These are phyloP conservation scores for Colletotrichum chrysophilum DNA, from an alignment of 2,329 filamentous ascomycete species.

Conservation along the genomic window DNA sequence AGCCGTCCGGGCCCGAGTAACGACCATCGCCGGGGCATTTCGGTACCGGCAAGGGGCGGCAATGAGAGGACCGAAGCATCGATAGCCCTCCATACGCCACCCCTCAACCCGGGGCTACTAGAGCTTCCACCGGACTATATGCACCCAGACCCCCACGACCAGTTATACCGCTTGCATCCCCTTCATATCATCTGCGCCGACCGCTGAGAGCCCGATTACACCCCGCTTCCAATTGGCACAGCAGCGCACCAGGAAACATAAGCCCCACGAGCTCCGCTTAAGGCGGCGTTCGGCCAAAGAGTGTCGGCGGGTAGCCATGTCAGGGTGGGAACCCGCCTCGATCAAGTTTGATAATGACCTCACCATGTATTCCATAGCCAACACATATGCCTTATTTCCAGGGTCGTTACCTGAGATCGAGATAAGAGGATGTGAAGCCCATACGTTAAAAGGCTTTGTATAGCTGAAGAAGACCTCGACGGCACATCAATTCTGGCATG, in stretches of 20 bases:
- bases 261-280: conserved; percentile 7
- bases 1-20: not conserved
- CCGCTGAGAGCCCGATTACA: not conserved
- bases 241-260: not conserved
- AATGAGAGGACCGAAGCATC: not conserved
- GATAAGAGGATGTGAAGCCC: conserved; percentile 1
- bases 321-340: not conserved
- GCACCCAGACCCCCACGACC: not conserved
- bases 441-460: not conserved
- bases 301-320: not conserved
- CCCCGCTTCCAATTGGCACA: not conserved
- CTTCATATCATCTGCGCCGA: not conserved
- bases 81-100: fast-evolving
- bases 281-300: not conserved
- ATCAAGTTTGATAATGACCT: conserved; percentile 4
- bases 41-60: not conserved
- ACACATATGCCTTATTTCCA: not conserved
- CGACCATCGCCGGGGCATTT: not conserved
- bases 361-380: not conserved
- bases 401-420: not conserved
- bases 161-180: not conserved
- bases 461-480: not conserved
- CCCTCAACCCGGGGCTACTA: not conserved
- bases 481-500: conserved; percentile 21
- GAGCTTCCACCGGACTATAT: not conserved